These are phyloP conservation scores for Ambispora gerdemannii DNA, from an alignment of 192 early-diverging fungal species.

Conservation along the genomic window DNA sequence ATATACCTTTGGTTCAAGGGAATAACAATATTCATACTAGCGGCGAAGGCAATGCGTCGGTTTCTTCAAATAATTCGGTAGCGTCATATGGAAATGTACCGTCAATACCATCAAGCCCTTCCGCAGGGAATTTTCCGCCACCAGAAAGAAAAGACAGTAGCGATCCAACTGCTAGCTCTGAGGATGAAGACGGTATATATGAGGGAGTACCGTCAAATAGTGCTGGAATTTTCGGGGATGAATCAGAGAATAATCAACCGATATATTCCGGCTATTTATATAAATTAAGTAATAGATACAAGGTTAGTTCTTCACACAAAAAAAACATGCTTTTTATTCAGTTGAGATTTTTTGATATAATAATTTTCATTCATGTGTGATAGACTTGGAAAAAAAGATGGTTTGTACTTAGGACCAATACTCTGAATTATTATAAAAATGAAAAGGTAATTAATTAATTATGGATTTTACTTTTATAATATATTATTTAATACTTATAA, in stretches of 20 bases:
- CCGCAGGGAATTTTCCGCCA: background rate
- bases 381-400: conserved; percentile 61
- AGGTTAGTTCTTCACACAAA: conserved; percentile 32
- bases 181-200: conserved; percentile 10
- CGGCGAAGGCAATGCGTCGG: background rate
- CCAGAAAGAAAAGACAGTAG: conserved; percentile 22
- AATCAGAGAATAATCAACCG: background rate
- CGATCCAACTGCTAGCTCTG: conserved; percentile 22
- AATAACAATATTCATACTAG: background rate
- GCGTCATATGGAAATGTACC: conserved; percentile 1
- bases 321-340: conserved; percentile 3
- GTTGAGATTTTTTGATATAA: conserved; percentile 19
- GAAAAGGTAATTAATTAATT: conserved; percentile 42
- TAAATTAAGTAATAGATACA: conserved; percentile 52
- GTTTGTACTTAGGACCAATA: conserved; percentile 59
- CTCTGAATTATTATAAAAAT: conserved; percentile 59
- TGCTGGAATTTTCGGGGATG: background rate
- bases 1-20: background rate
- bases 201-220: background rate
- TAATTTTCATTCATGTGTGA: conserved; percentile 2
- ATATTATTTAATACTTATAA: background rate
- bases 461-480: background rate
- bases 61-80: conserved; percentile 9
- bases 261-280: conserved; percentile 51
- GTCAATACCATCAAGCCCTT: conserved; percentile 20